phyloP scores from a whole-genome alignment of 75 land plant genomes.

The Pinus taeda region DNA sequence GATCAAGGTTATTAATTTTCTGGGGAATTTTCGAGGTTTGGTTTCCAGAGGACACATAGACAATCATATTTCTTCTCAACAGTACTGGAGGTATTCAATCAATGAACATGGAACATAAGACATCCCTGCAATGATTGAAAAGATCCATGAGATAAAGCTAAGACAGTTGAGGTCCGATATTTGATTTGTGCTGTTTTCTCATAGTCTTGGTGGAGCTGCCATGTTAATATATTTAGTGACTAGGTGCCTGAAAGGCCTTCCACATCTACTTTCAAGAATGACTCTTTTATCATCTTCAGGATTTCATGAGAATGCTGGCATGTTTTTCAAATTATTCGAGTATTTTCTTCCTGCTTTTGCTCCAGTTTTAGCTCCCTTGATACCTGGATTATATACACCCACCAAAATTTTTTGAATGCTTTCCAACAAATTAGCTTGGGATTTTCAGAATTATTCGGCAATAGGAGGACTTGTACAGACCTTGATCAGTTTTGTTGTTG shows the following conservation, averaged over 20 bases:
- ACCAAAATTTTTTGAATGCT: conserved; percentile 89
- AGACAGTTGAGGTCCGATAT: no score
- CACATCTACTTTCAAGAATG: conserved; percentile 81
- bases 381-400: conserved; percentile 89
- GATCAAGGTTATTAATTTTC: no score
- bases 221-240: conserved; percentile 88
- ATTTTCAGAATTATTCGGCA: conserved; percentile 94
- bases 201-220: conserved; percentile 95
- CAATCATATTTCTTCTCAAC: no score
- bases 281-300: conserved; percentile 94
- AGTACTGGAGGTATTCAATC: conserved; percentile 89
- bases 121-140: conserved; percentile 82
- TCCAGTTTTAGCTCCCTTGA: conserved; percentile 64
- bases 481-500: conserved; percentile 72
- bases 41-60: no score
- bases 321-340: conserved; percentile 37
- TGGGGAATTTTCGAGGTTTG: no score
- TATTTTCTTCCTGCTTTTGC: conserved; percentile 49
- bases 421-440: conserved; percentile 88
- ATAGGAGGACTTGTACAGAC: conserved; percentile 94
- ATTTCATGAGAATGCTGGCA: conserved; percentile 76
- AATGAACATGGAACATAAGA: conserved; percentile 96
- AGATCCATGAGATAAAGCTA: conserved; percentile 69
- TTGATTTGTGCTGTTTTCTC: no score
- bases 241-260: conserved; percentile 51